Conservation (phyloP, 768 basidiomycete species). For the Neoboletus subvelutipes region DNA sequence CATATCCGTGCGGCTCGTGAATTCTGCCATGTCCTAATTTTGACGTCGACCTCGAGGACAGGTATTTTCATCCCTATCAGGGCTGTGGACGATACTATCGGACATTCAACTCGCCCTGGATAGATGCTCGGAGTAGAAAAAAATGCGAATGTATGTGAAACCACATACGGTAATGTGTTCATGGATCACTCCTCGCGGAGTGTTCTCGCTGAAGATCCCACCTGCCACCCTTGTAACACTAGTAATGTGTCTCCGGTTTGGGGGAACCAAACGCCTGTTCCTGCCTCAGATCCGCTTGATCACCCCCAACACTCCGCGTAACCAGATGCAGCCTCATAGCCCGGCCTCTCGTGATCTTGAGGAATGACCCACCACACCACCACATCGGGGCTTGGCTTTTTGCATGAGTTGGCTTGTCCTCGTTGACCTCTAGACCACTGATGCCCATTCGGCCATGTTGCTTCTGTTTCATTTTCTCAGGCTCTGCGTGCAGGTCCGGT, state of each 20-base stretch:
- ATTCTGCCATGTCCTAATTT: conserved; percentile 1
- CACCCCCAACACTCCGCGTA: neutral
- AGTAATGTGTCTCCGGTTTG: neutral
- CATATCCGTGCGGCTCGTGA: conserved; percentile 7
- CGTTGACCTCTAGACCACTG: conserved; percentile 1
- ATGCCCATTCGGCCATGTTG: conserved; percentile 13
- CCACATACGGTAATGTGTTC: neutral
- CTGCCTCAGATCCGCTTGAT: conserved; percentile 3
- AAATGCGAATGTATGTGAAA: neutral
- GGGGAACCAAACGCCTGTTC: neutral
- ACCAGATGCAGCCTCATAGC: conserved; percentile 2
- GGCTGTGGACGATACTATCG: conserved; percentile 4
- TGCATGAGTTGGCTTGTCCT: conserved; percentile 7
- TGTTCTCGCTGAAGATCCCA: conserved; percentile 6
- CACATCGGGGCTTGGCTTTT: conserved; percentile 13
- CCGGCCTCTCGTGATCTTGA: conserved; percentile 3
- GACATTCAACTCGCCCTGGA: neutral
- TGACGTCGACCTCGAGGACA: conserved; percentile 11
- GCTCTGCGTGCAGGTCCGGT: conserved; percentile 6
- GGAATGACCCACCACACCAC: neutral
- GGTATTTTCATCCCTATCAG: conserved; percentile 1
- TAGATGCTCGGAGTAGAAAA: neutral
- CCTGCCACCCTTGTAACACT: neutral
- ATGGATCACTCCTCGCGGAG: conserved; percentile 9
- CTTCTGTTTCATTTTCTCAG: conserved; percentile 20